phyloP scores from a whole-genome alignment of 805 yeast genomes.

The Maudiozyma turicensis region DNA sequence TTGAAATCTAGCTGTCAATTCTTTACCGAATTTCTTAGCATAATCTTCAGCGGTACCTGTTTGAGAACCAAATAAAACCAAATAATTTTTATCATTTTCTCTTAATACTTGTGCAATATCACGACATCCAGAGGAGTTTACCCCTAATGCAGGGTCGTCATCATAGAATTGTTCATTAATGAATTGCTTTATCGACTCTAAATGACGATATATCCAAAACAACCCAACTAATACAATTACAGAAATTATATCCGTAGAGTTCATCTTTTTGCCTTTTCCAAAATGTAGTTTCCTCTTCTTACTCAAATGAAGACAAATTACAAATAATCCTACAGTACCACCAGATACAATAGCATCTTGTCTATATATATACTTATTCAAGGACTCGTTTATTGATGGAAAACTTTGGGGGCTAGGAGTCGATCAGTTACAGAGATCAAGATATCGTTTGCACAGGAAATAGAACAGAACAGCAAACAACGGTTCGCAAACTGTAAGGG shows the following conservation, averaged over 20 bases:
- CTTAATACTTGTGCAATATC: constrained; percentile 50
- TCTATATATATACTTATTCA: too few relatives aligned
- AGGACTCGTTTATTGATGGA: too few relatives aligned
- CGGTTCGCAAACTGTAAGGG: too few relatives aligned
- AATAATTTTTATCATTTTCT: constrained; percentile 58
- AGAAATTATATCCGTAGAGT: constrained; percentile 62
- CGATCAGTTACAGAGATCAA: too few relatives aligned
- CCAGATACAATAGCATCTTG: too few relatives aligned
- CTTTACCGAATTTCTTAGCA: constrained; percentile 83
- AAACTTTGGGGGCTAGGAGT: too few relatives aligned
- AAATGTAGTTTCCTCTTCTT: background rate
- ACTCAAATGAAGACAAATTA: background rate
- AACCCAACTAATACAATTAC: constrained; percentile 32
- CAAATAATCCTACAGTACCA: background rate
- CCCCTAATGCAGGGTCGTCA: constrained; percentile 28
- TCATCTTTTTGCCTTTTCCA: constrained; percentile 36
- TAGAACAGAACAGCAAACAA: too few relatives aligned
- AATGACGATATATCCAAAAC: constrained; percentile 2
- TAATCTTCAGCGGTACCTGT: constrained; percentile 99
- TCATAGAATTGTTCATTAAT: constrained; percentile 24
- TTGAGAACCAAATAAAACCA: constrained; percentile 87
- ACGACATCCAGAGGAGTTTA: constrained; percentile 37
- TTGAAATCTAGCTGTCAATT: constrained; percentile 71
- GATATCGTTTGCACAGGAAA: too few relatives aligned
- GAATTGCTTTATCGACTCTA: constrained; percentile 6